These are phyloP conservation scores for Grigorovia yakushimaensis DNA, from an alignment of 805 yeast genomes.

Conservation along the genomic window DNA sequence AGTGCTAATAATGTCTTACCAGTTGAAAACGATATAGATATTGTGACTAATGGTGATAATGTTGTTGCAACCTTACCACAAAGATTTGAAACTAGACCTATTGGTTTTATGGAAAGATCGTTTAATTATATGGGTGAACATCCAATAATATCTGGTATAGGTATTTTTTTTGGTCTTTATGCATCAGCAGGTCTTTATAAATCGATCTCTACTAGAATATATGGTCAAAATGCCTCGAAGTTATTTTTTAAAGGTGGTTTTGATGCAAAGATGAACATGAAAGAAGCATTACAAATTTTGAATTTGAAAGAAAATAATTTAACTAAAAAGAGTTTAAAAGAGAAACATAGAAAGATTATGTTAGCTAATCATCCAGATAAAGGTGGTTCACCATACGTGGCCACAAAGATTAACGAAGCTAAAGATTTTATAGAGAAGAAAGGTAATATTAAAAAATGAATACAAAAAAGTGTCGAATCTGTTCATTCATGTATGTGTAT, in stretches of 20 bases:
- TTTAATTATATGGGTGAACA: conserved; percentile 58
- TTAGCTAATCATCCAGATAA: conserved; percentile 89
- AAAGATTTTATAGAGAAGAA: conserved; percentile 40
- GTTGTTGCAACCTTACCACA: conserved; percentile 7
- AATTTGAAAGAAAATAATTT: conserved; percentile 60
- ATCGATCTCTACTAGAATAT: conserved; percentile 29
- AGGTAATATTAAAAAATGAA: conserved; percentile 11
- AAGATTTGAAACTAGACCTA: conserved; percentile 45
- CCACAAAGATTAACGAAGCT: conserved; percentile 89
- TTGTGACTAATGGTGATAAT: background rate
- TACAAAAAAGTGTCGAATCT: background rate
- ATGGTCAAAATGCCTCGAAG: conserved; percentile 43
- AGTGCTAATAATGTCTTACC: no score
- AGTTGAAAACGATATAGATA: background rate
- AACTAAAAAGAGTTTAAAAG: conserved; percentile 61
- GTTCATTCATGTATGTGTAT: conserved; percentile 1
- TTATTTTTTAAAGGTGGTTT: conserved; percentile 61
- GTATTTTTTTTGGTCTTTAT: conserved; percentile 55
- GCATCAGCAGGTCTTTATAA: conserved; percentile 60
- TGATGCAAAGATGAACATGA: conserved; percentile 81
- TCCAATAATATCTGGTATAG: conserved; percentile 64
- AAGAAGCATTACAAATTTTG: conserved; percentile 80
- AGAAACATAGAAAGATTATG: conserved; percentile 81
- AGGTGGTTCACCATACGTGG: conserved; percentile 86
- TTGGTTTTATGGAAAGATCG: conserved; percentile 38